phyloP scores from a whole-genome alignment of 495 filamentous ascomycete genomes.

The Xylaria palmicola region DNA sequence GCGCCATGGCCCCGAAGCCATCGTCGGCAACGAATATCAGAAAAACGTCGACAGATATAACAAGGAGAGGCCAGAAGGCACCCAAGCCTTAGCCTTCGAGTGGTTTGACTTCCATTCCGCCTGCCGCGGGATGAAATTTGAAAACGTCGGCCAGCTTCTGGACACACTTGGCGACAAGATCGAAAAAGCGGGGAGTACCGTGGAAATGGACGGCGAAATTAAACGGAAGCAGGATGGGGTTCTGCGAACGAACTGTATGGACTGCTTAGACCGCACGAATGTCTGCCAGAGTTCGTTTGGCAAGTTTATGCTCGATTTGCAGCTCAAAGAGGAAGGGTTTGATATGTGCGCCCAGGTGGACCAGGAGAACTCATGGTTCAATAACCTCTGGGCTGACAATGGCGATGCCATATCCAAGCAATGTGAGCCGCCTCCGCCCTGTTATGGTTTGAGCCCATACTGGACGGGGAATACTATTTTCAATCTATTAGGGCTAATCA shows the following conservation, averaged over 20 bases:
- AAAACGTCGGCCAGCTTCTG: conserved; percentile 80
- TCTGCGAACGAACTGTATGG: conserved; percentile 93
- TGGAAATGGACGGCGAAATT: conserved; percentile 50
- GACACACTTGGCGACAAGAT: conserved; percentile 64
- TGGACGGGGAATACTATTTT: no score
- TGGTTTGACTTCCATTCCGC: conserved; percentile 96
- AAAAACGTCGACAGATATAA: conserved; percentile 62
- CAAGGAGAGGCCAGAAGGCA: conserved; percentile 48
- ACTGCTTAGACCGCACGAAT: conserved; percentile 91
- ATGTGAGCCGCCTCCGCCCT: conserved; percentile 30
- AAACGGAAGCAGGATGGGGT: conserved; percentile 65
- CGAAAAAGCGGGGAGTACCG: conserved; percentile 62
- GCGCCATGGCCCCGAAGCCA: conserved; percentile 74
- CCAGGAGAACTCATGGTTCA: conserved; percentile 83
- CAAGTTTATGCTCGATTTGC: conserved; percentile 69
- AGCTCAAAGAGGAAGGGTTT: conserved; percentile 72
- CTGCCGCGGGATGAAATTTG: conserved; percentile 95
- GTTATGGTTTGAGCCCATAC: background rate
- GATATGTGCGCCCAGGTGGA: conserved; percentile 66
- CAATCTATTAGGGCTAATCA: no score
- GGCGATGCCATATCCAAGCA: conserved; percentile 72
- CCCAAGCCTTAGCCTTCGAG: conserved; percentile 56
- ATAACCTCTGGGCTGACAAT: conserved; percentile 93
- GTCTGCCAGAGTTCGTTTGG: conserved; percentile 88
- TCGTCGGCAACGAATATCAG: conserved; percentile 76